phyloP scores from a whole-genome alignment of 1,139 yeast genomes.

The Zhuliangozyma parablackwelliae region DNA sequence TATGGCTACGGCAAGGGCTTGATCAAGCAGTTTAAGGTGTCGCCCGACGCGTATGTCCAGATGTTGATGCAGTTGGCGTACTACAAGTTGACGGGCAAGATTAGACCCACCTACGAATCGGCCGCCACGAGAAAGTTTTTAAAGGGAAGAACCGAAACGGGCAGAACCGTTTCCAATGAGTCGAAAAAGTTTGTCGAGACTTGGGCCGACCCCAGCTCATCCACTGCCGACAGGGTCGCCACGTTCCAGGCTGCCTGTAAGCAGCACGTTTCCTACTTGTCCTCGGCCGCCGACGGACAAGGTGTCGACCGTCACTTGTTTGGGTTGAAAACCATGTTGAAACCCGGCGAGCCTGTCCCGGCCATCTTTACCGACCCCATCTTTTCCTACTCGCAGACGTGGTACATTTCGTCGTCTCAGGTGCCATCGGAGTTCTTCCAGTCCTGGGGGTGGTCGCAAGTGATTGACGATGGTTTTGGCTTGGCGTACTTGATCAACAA shows the following conservation, averaged over 20 bases:
- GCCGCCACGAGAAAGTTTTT: conserved; percentile 90
- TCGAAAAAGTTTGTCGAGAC: conserved; percentile 69
- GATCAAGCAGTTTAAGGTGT: conserved; percentile 63
- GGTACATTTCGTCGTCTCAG: conserved; percentile 90
- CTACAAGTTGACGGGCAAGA: conserved; percentile 74
- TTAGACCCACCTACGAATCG: conserved; percentile 91
- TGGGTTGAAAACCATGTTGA: conserved; percentile 75
- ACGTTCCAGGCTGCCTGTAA: conserved; percentile 71
- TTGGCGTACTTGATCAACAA: conserved; percentile 89
- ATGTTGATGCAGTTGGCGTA: conserved; percentile 73
- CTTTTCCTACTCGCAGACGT: conserved; percentile 67
- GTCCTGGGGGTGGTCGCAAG: conserved; percentile 97
- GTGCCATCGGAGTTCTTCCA: conserved; percentile 83
- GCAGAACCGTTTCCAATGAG: conserved; percentile 80
- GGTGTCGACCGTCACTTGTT: conserved; percentile 95
- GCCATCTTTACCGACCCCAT: conserved; percentile 74
- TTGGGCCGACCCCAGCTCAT: conserved; percentile 59
- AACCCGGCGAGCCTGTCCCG: conserved; percentile 60
- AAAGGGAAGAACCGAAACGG: conserved; percentile 95
- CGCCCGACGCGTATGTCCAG: conserved; percentile 78
- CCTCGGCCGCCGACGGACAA: conserved; percentile 76
- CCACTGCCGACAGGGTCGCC: conserved; percentile 55
- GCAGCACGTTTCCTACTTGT: conserved; percentile 72
- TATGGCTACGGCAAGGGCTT: conserved; percentile 68
- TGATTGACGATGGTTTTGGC: conserved; percentile 90